Evolutionary conservation across 2,329 filamentous ascomycete genomes (phyloP).

Genomic region (Tolypocladium inflatum): DNA sequence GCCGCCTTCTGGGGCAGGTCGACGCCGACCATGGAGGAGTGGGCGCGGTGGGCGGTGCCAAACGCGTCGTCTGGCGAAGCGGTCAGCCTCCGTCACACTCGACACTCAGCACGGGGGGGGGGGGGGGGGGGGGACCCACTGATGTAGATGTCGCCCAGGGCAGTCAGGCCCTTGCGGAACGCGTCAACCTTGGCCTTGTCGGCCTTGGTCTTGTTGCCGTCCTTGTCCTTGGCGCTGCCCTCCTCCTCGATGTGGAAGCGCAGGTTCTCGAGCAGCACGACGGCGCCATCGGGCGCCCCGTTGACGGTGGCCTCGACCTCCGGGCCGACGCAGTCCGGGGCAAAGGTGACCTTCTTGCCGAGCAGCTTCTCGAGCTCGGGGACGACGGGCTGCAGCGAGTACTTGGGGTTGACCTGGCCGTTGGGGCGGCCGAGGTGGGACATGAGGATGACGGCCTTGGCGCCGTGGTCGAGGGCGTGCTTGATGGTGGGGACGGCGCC

Average conservation of each 20-base stretch:
- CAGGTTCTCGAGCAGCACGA: slow-evolving; percentile 93
- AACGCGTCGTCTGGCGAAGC: slow-evolving; percentile 75
- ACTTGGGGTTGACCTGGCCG: slow-evolving; percentile 82
- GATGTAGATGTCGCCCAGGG: slow-evolving; percentile 90
- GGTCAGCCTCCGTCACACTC: slow-evolving; percentile 9
- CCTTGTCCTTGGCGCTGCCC: slow-evolving; percentile 85
- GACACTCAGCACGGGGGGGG: neutral
- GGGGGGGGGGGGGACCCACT: too few species aligned
- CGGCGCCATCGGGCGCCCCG: slow-evolving; percentile 68
- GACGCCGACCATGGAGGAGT: slow-evolving; percentile 98
- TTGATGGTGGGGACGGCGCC: slow-evolving; percentile 94
- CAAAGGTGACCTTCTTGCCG: slow-evolving; percentile 75
- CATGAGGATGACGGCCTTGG: slow-evolving; percentile 93
- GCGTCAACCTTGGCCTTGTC: slow-evolving; percentile 86
- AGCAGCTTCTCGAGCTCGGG: slow-evolving; percentile 87
- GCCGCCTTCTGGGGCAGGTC: slow-evolving; percentile 94
- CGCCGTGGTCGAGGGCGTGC: slow-evolving; percentile 80
- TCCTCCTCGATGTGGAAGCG: slow-evolving; percentile 98
- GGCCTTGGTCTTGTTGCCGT: slow-evolving; percentile 96
- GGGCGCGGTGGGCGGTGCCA: slow-evolving; percentile 93
- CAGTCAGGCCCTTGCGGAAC: slow-evolving; percentile 92
- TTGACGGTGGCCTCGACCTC: slow-evolving; percentile 86
- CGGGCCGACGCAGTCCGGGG: slow-evolving; percentile 80
- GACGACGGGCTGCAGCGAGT: slow-evolving; percentile 87
- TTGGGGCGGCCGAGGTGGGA: slow-evolving; percentile 96